These are phyloP conservation scores for Allomyces macrogynus DNA, from an alignment of 192 early-diverging fungal genomes.

Conservation along the genomic window DNA sequence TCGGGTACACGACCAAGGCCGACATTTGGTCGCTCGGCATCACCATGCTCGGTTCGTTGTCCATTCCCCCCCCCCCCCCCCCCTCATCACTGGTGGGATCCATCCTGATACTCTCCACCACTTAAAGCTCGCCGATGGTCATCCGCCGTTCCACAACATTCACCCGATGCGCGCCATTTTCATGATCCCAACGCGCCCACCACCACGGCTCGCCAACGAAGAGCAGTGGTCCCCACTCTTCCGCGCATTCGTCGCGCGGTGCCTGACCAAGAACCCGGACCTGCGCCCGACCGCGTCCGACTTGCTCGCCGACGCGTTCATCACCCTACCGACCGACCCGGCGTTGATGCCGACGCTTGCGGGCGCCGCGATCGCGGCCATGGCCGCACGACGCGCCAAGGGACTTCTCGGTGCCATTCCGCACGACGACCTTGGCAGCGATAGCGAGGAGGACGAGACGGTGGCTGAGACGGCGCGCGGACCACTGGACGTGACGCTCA, in stretches of 20 bases:
- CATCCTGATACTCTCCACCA: constrained; percentile 1
- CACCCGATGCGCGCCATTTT: constrained; percentile 45
- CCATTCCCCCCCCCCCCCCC: too few relatives aligned
- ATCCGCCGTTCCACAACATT: constrained; percentile 35
- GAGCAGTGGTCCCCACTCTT: constrained; percentile 19
- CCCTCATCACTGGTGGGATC: too few relatives aligned
- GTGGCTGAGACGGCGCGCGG: neutral
- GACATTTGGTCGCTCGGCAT: constrained; percentile 44
- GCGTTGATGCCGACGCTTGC: neutral
- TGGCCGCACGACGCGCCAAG: neutral
- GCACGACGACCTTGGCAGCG: too few relatives aligned
- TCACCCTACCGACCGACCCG: neutral
- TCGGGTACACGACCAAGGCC: constrained; percentile 32
- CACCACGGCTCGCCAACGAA: constrained; percentile 26
- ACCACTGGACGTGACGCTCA: neutral
- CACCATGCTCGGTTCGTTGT: constrained; percentile 8
- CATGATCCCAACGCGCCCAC: constrained; percentile 38
- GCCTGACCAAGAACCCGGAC: constrained; percentile 33
- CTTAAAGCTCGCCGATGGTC: constrained; percentile 42
- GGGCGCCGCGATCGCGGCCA: neutral
- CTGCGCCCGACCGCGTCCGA: constrained; percentile 22
- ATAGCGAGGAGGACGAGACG: neutral
- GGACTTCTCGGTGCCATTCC: too few relatives aligned
- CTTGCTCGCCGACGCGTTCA: constrained; percentile 13
- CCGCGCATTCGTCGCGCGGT: constrained; percentile 23